These are phyloP conservation scores for Peltaster fructicola DNA, from an alignment of 2,329 filamentous ascomycete species.

Conservation along the genomic window DNA sequence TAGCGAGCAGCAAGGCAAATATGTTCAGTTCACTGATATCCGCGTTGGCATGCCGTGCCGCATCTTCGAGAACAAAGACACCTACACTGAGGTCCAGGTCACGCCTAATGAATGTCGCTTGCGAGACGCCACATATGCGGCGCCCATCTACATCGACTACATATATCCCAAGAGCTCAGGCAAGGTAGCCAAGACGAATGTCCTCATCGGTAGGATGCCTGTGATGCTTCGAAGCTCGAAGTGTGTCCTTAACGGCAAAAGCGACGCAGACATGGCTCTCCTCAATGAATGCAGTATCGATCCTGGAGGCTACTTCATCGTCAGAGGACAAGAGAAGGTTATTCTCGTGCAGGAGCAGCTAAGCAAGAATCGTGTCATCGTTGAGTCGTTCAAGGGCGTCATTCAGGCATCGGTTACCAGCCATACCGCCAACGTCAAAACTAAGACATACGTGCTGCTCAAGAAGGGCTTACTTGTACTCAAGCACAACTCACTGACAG, in stretches of 20 bases:
- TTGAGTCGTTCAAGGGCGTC: constrained; percentile 86
- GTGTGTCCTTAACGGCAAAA: constrained; percentile 69
- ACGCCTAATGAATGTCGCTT: constrained; percentile 93
- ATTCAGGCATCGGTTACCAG: constrained; percentile 93
- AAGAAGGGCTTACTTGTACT: constrained; percentile 87
- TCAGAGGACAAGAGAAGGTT: constrained; percentile 94
- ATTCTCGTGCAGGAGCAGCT: constrained; percentile 96
- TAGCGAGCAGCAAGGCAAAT: constrained; percentile 87
- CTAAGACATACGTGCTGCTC: constrained; percentile 85
- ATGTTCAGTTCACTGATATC: constrained; percentile 54
- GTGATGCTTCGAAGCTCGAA: constrained; percentile 95
- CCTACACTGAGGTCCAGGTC: constrained; percentile 47
- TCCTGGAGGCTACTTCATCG: constrained; percentile 94
- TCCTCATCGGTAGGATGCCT: constrained; percentile 77
- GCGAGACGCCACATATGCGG: constrained; percentile 94
- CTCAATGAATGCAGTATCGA: constrained; percentile 94
- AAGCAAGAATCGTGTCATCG: constrained; percentile 97
- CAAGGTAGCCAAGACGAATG: constrained; percentile 51
- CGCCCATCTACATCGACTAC: constrained; percentile 84
- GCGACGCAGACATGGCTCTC: constrained; percentile 71
- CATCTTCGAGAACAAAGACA: constrained; percentile 53
- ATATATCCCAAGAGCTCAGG: constrained; percentile 71
- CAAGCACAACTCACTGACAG: constrained; percentile 80
- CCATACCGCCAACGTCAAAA: constrained; percentile 94
- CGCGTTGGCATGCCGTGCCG: constrained; percentile 69